Base-by-base conservation (phyloP, 225 moss, liverwort and hornwort species). In the Sphagnum tenellum region DNA sequence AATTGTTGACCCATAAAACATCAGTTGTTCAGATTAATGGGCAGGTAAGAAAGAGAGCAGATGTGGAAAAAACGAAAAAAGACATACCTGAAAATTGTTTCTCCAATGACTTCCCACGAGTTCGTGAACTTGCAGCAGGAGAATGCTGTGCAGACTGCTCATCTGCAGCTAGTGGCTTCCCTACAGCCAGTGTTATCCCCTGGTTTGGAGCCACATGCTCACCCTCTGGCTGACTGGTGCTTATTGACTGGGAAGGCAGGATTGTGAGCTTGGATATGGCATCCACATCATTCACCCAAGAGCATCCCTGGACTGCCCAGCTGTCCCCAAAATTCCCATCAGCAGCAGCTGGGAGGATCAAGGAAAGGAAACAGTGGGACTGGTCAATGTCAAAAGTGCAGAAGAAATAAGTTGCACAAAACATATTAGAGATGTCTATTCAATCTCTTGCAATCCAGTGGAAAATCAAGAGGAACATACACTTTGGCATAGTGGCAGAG, bases 301-400 rank as follows among this genome's bases (percentile, higher is more conserved):
- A 79, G 66, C 89, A 91, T 29, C 88, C 91, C 72, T 76, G 78
- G 59, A 89, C 60, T 64, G 88, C 87, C 91, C 89, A 95, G 59
- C 83, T 94, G 77, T 70, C 61, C 73, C n/a, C 58, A 49, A 47
- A 63, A 68, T 8, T 44, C 12, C 67, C 66, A 56, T 46, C 46
- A 8, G 55, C 29, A 13, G 11, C 12, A 4, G 50, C 12, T 54
- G 57, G 60, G 9, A 29, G 60, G 29, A 8, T 3, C 62, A 47
- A 62, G 45, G 45, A 62, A 45, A 62, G 8, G 45, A 62, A 8
- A 29, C 4, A 45, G 62, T 6, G 53, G 10, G 53, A 53, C 8
- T 10, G 53, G 10, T 10, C 53, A 7, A 53, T 10, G 29, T 29
- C 29, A 29, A 29, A 29, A 29, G 29, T 29, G 29, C 29, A 29